These are phyloP conservation scores for Lithohypha guttulata DNA, from an alignment of 2,329 filamentous ascomycete species.

Conservation along the genomic window DNA sequence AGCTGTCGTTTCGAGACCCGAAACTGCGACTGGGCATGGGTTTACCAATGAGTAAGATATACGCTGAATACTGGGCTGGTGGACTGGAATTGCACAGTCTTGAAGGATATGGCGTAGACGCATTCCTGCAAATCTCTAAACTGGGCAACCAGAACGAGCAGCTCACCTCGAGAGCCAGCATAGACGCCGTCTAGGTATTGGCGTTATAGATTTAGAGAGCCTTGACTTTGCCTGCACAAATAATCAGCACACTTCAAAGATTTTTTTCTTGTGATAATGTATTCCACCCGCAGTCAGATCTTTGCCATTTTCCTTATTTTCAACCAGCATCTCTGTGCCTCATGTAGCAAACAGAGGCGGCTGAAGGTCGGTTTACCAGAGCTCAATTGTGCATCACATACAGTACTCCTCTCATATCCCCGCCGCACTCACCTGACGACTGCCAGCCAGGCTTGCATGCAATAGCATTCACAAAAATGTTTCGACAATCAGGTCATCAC, in stretches of 20 bases:
- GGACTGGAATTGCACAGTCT: constrained; percentile 82
- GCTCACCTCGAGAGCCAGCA: constrained; percentile 63
- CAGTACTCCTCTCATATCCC: too few species aligned
- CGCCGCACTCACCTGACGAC: too few species aligned
- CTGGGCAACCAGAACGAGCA: constrained; percentile 98
- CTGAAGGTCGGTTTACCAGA: constrained; percentile 45
- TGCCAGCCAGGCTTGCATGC: too few species aligned
- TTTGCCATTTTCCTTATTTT: constrained; percentile 40
- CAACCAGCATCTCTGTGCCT: constrained; percentile 34
- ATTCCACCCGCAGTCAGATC: constrained; percentile 5
- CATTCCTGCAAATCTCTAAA: constrained; percentile 90
- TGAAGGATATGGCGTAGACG: constrained; percentile 92
- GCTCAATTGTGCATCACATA: constrained; percentile 15
- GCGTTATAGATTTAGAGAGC: too few species aligned
- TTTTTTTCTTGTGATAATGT: background rate
- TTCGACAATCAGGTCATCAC: constrained; percentile 57
- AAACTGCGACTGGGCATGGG: constrained; percentile 86
- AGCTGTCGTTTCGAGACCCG: constrained; percentile 71
- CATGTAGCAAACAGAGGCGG: constrained; percentile 29
- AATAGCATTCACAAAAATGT: too few species aligned
- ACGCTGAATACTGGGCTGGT: constrained; percentile 97
- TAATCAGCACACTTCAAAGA: background rate
- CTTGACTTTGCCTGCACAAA: too few species aligned
- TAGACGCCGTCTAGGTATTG: constrained; percentile 65
- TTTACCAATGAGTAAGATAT: constrained; percentile 82